These are phyloP conservation scores for Daldinia caldariorum DNA, from an alignment of 495 filamentous ascomycete species.

Conservation along the genomic window DNA sequence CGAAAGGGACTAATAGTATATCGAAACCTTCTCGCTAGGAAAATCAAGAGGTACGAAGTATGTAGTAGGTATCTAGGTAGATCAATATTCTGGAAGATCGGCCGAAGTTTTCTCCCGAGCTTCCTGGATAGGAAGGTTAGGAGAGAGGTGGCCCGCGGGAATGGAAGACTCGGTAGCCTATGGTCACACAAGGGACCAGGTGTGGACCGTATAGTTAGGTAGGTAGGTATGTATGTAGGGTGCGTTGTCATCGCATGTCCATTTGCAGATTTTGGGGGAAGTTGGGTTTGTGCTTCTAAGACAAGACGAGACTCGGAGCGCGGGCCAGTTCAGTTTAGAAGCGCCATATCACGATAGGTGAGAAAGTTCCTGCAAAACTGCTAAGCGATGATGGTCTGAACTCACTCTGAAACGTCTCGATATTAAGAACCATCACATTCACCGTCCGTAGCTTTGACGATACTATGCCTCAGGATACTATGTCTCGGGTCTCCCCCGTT, in stretches of 20 bases:
- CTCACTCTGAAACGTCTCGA: slow-evolving; percentile 27
- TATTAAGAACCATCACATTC: slow-evolving; percentile 13
- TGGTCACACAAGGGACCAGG: slow-evolving; percentile 23
- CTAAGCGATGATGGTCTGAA: slow-evolving; percentile 19
- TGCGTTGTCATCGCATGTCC: slow-evolving; percentile 43
- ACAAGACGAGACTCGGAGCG: neutral
- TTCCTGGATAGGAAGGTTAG: slow-evolving; percentile 37
- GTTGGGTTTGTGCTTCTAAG: slow-evolving; percentile 25
- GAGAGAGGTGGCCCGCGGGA: slow-evolving; percentile 26
- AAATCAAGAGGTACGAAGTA: neutral
- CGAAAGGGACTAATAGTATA: too few species aligned
- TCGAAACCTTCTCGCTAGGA: neutral
- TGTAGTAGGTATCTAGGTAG: neutral
- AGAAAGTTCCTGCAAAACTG: slow-evolving; percentile 2
- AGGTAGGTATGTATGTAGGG: slow-evolving; percentile 28
- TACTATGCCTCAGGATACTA: slow-evolving; percentile 17
- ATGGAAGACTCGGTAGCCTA: slow-evolving; percentile 36
- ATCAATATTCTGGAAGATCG: slow-evolving; percentile 38
- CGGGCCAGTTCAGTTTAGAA: slow-evolving; percentile 11
- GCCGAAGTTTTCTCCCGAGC: slow-evolving; percentile 44
- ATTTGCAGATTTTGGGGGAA: slow-evolving; percentile 29
- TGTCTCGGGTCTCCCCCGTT: slow-evolving; percentile 11
- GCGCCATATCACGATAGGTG: neutral
- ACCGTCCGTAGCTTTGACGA: slow-evolving; percentile 19
- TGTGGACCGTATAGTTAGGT: neutral